These are phyloP conservation scores for Sarocladium kiliense DNA, from an alignment of 2,329 filamentous ascomycete genomes.

Conservation along the genomic window DNA sequence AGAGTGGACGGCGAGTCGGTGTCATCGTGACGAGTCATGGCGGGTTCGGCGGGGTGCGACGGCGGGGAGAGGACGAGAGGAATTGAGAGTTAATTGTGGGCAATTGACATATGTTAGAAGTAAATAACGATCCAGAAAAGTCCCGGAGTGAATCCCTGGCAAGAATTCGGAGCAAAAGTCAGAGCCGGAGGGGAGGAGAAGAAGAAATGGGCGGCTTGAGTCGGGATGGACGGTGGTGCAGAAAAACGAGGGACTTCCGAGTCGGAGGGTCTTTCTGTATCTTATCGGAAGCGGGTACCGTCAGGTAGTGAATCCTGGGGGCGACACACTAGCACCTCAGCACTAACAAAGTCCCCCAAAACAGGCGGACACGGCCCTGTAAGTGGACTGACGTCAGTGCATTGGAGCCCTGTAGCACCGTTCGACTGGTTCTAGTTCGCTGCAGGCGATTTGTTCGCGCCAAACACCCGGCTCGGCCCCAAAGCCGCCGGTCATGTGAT, in stretches of 20 bases:
- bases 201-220: background rate
- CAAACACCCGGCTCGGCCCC: background rate
- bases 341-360: background rate
- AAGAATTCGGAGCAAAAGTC: no score
- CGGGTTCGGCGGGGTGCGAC: conserved; percentile 4
- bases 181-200: background rate
- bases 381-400: conserved; percentile 3
- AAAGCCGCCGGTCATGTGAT: conserved; percentile 8
- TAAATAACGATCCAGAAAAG: background rate
- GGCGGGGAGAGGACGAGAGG: background rate
- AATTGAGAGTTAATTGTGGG: background rate
- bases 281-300: background rate
- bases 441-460: no score
- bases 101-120: background rate
- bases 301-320: conserved; percentile 1
- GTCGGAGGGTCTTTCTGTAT: background rate
- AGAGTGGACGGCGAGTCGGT: conserved; percentile 10
- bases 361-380: background rate
- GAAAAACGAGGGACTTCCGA: conserved; percentile 8
- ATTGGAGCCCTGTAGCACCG: background rate
- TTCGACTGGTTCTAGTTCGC: background rate
- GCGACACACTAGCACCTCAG: background rate
- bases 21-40: conserved; percentile 20
- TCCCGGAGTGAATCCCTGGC: background rate
- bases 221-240: background rate